Conservation (phyloP, 2,329 filamentous ascomycete genomes). For the Madurella mycetomatis region DNA sequence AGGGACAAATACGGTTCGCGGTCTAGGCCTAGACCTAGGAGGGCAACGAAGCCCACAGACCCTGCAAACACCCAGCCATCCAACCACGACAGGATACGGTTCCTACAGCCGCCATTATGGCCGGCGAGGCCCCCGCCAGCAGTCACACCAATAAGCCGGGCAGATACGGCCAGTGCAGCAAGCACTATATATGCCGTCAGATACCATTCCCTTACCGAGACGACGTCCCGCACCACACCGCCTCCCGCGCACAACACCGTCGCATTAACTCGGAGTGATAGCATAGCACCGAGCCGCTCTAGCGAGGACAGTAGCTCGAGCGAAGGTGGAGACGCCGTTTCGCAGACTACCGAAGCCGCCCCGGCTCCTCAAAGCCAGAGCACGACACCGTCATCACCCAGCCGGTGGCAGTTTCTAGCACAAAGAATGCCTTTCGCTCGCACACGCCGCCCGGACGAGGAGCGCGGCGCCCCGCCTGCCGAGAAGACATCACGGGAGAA, state of each 20-base stretch:
- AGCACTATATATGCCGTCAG: conserved; percentile 60
- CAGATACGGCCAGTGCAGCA: conserved; percentile 59
- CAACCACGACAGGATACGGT: conserved; percentile 28
- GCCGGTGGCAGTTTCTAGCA: conserved; percentile 30
- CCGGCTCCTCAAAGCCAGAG: conserved; percentile 21
- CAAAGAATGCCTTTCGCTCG: conserved; percentile 32
- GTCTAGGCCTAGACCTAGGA: conserved; percentile 24
- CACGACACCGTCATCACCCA: conserved; percentile 6
- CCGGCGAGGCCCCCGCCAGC: conserved; percentile 51
- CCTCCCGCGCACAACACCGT: conserved; percentile 23
- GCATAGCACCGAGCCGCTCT: conserved; percentile 27
- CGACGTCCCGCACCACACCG: conserved; percentile 45
- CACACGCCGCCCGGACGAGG: conserved; percentile 14
- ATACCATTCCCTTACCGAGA: conserved; percentile 55
- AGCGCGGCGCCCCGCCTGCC: conserved; percentile 9
- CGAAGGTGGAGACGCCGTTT: conserved; percentile 3
- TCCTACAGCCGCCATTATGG: conserved; percentile 50
- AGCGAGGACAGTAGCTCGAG: conserved; percentile 17
- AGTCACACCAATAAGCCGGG: conserved; percentile 55
- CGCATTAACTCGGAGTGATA: conserved; percentile 34
- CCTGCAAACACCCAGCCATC: conserved; percentile 19
- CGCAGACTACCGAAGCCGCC: conserved; percentile 6
- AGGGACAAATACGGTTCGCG: conserved; percentile 35
- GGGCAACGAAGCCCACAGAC: conserved; percentile 12
- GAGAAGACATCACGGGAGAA: conserved; percentile 9